Base-by-base conservation (phyloP, 2,329 filamentous ascomycete species). In the Aureobasidium sp. region DNA sequence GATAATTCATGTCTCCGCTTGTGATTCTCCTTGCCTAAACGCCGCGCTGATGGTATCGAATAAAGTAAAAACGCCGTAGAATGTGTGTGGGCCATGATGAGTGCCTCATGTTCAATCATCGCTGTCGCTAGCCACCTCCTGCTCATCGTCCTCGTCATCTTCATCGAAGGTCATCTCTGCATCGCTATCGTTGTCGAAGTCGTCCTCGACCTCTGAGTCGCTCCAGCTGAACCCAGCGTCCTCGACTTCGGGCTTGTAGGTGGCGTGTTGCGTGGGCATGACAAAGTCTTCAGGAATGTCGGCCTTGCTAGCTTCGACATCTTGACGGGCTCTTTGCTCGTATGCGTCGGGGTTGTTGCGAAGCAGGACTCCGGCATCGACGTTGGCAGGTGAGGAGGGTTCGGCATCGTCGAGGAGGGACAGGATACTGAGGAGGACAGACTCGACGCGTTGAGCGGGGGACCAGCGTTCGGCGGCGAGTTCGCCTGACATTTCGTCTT, bases 341-440 rank as follows among this genome's bases (percentile, higher is more conserved):
- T 96, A 99, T 36, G 79, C 75, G 1, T 80, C 78, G 0, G 85
- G 85, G 36, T 87, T 76, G 68, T 92, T 90, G 64, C 93, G 87
- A 70, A 95, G 87, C 79, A 91, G 84, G 27, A 97, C 88, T 62
- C 90, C 86, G 1, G 94, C 93, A 68, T 97, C 93, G 61, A 97
- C 92, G 73, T 97, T 97, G 65, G 93, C 94, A 0, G 94, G 91
- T 0, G 91, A 96, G 68, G 87, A 91, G 70, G 95, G 90, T 75
- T 99, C 93, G 15, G 93, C 91, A 69, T 96, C 91, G 73, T 97
- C 94, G 61, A 99, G 85, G 2, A 99, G 84, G 6, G 94, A 88
- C 8, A 97, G 84, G 20, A 97, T 90, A 9, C 91, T 96, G 65
- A 96, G 91, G 20, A 99, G 83, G 39, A 99, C 92, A 2, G 91